Base-by-base conservation (phyloP, 2,329 filamentous ascomycete genomes). In the Elsinoe perseae region DNA sequence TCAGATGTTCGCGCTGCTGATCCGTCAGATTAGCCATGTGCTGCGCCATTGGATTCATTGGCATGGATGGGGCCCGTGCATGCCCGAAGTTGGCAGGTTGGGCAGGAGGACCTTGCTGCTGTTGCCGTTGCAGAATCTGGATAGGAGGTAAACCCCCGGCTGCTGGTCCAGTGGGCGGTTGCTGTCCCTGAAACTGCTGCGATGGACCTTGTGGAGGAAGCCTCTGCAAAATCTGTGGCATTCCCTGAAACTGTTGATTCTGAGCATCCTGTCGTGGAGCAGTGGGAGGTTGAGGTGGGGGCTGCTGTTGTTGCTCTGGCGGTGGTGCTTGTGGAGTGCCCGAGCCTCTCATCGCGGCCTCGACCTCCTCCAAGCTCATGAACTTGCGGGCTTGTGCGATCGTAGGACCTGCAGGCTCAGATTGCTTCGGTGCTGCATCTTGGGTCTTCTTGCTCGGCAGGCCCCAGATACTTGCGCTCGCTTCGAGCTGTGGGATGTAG, bases 281-380 rank as follows among this genome's bases (percentile, higher is more conserved):
- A 50, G 72, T 71, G 7, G 59, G 62, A 12, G 71, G 69, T 5
- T 72, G 73, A 66, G 65, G 73, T 14, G 59, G 62, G 12, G 71
- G 70, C 5, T 72, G 73, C 66, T 65, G 73, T 58, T 23, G 56
- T 58, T 78, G 64, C 43, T 77, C 62, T 80, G 73, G 48, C 9
- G 73, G 72, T n/a, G 48, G 66, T 42, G 68, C 66, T 59, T 77
- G 64, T 52, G 64, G 66, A 59, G 81, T 80, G 28, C 81, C 73
- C 63, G 91, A 85, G 30, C 81, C 78, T 59, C 87, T 83, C 85
- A 98, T 91, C 61, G 89, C 85, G 55, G 92, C 92, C 73, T 98
- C 93, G 18, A 98, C 91, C 74, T 98, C 93, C 69, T 97, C 93
- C 66, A 98, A 72, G 65, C 89, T 97, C 86, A 98, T 85, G 73